Conservation (phyloP, 768 basidiomycete species). For the Nidularia pulvinata region DNA sequence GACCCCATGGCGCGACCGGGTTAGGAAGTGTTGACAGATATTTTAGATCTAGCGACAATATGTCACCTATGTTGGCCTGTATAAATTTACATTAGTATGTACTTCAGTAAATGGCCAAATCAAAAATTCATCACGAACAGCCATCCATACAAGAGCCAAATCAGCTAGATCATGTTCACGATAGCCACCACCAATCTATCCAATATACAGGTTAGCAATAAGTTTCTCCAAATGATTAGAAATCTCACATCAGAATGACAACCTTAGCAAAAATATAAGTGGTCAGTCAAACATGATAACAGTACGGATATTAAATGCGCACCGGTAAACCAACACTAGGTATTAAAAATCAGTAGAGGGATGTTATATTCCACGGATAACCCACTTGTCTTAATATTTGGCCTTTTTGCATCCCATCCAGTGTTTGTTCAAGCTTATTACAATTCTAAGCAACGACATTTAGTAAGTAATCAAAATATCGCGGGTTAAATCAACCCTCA, state of each 20-base stretch:
- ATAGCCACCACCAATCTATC: conserved; percentile 72
- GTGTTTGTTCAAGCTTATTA: conserved; percentile 63
- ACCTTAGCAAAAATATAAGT: conserved; percentile 13
- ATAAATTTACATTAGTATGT: neutral
- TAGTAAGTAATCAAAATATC: neutral
- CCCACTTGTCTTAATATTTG: conserved; percentile 66
- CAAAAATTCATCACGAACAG: conserved; percentile 33
- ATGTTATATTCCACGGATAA: neutral
- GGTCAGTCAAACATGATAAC: conserved; percentile 1
- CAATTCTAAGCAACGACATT: conserved; percentile 38
- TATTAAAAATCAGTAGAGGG: neutral
- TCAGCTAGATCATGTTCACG: conserved; percentile 68
- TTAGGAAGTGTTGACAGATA: conserved; percentile 50
- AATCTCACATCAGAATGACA: conserved; percentile 40
- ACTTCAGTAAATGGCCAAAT: conserved; percentile 2
- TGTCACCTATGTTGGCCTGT: conserved; percentile 56
- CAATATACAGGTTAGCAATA: neutral
- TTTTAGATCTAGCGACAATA: conserved; percentile 52
- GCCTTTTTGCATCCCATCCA: conserved; percentile 45
- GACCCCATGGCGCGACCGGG: conserved; percentile 61
- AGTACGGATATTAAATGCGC: conserved; percentile 9
- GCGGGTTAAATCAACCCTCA: no score
- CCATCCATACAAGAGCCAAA: conserved; percentile 65
- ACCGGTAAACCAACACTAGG: conserved; percentile 78
- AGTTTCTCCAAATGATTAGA: neutral